phyloP scores from a whole-genome alignment of 768 basidiomycete genomes.

The Macrocybe gigantea region DNA sequence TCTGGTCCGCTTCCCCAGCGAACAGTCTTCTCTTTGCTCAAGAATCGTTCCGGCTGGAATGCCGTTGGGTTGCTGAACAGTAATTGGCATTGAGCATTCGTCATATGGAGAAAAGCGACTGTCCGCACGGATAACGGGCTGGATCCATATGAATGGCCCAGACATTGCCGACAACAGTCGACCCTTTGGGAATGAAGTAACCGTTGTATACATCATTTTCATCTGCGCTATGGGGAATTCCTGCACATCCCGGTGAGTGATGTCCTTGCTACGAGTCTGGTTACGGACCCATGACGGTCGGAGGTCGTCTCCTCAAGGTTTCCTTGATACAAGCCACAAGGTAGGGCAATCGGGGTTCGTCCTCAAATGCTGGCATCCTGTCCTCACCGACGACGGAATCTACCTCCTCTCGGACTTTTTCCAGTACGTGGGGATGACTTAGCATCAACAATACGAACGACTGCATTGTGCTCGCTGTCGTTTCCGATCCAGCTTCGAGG shows the following conservation, averaged over 20 bases:
- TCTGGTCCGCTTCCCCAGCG: slow-evolving; percentile 18
- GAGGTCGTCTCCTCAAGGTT: slow-evolving; percentile 11
- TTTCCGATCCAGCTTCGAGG: slow-evolving; percentile 24
- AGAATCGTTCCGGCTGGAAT: not conserved
- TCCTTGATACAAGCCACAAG: slow-evolving; percentile 17
- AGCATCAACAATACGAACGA: slow-evolving; percentile 21
- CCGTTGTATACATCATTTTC: slow-evolving; percentile 10
- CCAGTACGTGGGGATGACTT: slow-evolving; percentile 16
- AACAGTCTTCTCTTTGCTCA: slow-evolving; percentile 8
- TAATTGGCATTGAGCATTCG: not conserved
- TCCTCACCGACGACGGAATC: slow-evolving; percentile 18
- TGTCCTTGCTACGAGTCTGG: not conserved
- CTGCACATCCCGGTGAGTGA: not conserved
- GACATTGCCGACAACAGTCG: slow-evolving; percentile 14
- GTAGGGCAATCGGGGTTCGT: slow-evolving; percentile 15
- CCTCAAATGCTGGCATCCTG: slow-evolving; percentile 20
- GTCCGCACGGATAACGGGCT: slow-evolving; percentile 14
- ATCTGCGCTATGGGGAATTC: slow-evolving; percentile 12
- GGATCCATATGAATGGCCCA: slow-evolving; percentile 20
- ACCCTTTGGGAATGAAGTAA: slow-evolving; percentile 12
- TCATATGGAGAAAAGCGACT: not conserved
- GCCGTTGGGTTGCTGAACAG: not conserved
- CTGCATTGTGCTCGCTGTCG: slow-evolving; percentile 18
- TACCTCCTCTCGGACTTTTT: slow-evolving; percentile 20
- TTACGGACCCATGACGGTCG: slow-evolving; percentile 12